Base-by-base conservation (phyloP, 148 eudicot genomes). In the Drosera capensis region DNA sequence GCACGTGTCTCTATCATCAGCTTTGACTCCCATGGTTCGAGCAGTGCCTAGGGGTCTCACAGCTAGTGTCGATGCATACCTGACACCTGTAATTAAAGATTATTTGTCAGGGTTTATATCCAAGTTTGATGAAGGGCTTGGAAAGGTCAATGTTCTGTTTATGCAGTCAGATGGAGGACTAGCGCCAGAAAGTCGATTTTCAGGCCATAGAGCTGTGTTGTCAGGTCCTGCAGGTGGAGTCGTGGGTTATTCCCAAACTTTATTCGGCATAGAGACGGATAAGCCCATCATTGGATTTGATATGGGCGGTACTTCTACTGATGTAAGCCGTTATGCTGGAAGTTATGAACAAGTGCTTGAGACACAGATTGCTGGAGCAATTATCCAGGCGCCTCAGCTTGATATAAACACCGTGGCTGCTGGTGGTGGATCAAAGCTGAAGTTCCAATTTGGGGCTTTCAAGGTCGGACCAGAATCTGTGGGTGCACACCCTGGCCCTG, bases 211-310 rank as follows among this genome's bases (percentile, higher is more conserved):
- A 72, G 99, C 99, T 24, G 93, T 90, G 60, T 68, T 90, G 49
- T 90, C 99, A 14, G 99, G 99, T 47, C 99, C 99, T 18, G 99
- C 99, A 14, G 99, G 99, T 40, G 99, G 99, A 18, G 99, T 90
- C 24, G 99, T 90, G 24, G 99, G 99, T 44, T 90, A 85, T 58
- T 84, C 99, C 3, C 99, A 90, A 55, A 90, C 99, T 20, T 71
- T 85, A 43, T 85, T 67, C 66, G 80, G 80, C 45, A 54, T 81
- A 16, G 99, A 90, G 72, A 90, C 95, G 2, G 82, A 78, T 14
- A 90, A 78, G 58, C 88, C 99, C 30, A 77, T 90, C n/a, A 90
- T 90, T 49, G 99, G 99, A 46, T 90, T 90, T 58, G 99, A 90
- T 68, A 90, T 90, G 99, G 99, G 99, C 29, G 99, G 99, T 61